Evolutionary conservation across 1,284 basidiomycete genomes (phyloP), one percentile per base, ranked within the genome.

Genomic region (Rhodotorula sp.): DNA sequence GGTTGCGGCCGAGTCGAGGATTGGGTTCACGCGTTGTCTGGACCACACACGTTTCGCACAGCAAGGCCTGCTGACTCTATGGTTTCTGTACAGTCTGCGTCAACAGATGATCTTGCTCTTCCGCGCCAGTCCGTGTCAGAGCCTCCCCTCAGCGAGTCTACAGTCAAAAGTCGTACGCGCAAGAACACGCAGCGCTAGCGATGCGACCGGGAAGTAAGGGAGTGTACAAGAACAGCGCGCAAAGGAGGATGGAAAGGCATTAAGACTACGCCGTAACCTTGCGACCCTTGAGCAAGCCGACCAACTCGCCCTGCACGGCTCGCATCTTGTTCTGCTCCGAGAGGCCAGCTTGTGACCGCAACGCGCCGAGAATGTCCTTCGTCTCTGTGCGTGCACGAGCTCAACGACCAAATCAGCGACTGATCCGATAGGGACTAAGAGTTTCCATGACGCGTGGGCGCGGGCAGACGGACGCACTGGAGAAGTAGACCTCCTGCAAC

Each of bases 401-500:
- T 21, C 26, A 26, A 26, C 1, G 3, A n/a, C 4, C 0, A 43
- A 14, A 28, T 12, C 10, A 2, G 1, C 4, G 23, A 54, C 50
- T 38, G 50, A 3, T 18, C 23, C 8, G 49, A 12, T 2, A 3
- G 6, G 45, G 34, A 38, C 4, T 15, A 10, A 28, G 28, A 21
- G n/a, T n/a, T 3, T 31, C 3, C 45, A 23, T 5, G 8, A 45
- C 21, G 16, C 10, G 59, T 34, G 19, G 45, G 34, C 6, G 28
- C 26, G 28, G 8, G 14, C 18, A 34, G 34, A 50, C 16, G 16
- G 26, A 64, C 74, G 23, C 49, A 76, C 74, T 76, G 14, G 68
- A 70, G 23, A 98, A 98, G 84, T 98, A 98, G 23, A 99, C 95
- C 83, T 97, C 93, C 79, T 95, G 92, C 60, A 99, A 85, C 70